Evolutionary conservation across 305 asterid genomes (phyloP).

Genomic region (Fraxinus nigra): DNA sequence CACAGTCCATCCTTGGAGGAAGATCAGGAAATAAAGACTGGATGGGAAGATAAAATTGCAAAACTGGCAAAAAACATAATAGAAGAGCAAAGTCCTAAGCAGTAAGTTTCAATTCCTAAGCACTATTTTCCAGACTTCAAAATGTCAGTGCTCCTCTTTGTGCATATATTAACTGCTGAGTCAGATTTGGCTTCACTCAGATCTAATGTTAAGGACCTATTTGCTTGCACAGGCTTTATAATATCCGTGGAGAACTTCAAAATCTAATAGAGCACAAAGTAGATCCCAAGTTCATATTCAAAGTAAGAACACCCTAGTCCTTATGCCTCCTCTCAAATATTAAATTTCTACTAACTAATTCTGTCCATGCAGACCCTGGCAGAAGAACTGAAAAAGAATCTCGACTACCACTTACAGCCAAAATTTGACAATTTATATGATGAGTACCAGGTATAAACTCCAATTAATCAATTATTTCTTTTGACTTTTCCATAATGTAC

Average conservation of each 20-base stretch:
- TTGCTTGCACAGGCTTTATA: slow-evolving; percentile 52
- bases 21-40: slow-evolving; percentile 66
- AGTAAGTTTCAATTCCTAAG: slow-evolving; percentile 43
- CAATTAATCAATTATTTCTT: not conserved
- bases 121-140: not conserved
- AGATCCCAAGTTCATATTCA: slow-evolving; percentile 73
- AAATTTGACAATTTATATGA: slow-evolving; percentile 49
- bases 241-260: slow-evolving; percentile 74
- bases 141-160: not conserved
- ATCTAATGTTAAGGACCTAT: slow-evolving; percentile 22
- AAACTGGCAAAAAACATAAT: slow-evolving; percentile 63
- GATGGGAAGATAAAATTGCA: slow-evolving; percentile 89
- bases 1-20: slow-evolving; percentile 53
- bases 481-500: not conserved
- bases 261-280: slow-evolving; percentile 80
- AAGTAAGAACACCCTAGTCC: slow-evolving; percentile 42
- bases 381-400: slow-evolving; percentile 64
- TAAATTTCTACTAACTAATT: slow-evolving; percentile 19
- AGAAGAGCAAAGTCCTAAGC: slow-evolving; percentile 84
- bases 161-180: not conserved
- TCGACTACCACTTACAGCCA: slow-evolving; percentile 50
- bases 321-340: slow-evolving; percentile 8
- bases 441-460: slow-evolving; percentile 57
- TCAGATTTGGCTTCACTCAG: not conserved
- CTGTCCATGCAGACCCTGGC: slow-evolving; percentile 51